phyloP scores from a whole-genome alignment of 2,329 filamentous ascomycete genomes.

The Paraphaeosphaeria sporulosa region DNA sequence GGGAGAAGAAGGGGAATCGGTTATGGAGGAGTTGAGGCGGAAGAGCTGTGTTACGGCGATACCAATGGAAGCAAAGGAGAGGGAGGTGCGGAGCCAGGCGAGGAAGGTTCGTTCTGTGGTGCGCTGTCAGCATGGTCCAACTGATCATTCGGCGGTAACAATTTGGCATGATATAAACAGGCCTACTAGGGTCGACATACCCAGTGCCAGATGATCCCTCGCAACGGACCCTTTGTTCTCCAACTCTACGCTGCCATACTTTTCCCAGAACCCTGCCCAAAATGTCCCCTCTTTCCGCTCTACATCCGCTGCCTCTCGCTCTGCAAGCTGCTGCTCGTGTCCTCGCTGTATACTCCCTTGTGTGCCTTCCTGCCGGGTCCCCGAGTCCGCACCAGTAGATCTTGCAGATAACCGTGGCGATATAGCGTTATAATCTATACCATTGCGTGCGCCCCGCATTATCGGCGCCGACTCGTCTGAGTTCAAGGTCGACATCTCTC shows the following conservation, averaged over 20 bases:
- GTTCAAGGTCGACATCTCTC: slow-evolving; percentile 25
- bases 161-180: not conserved
- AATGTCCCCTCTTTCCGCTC: slow-evolving; percentile 50
- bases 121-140: not conserved
- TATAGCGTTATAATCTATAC: slow-evolving; percentile 35
- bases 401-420: slow-evolving; percentile 20
- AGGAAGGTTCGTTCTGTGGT: slow-evolving; percentile 79
- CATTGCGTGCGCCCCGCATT: slow-evolving; percentile 3
- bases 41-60: slow-evolving; percentile 87
- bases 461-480: slow-evolving; percentile 42
- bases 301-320: slow-evolving; percentile 31
- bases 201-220: slow-evolving; percentile 80
- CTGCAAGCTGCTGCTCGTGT: slow-evolving; percentile 20
- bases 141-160: not conserved
- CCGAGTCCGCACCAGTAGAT: slow-evolving; percentile 11
- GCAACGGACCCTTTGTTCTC: slow-evolving; percentile 89
- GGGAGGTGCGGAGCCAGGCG: slow-evolving; percentile 82
- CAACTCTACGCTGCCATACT: slow-evolving; percentile 74
- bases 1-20: slow-evolving; percentile 27
- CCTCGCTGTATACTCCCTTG: not conserved
- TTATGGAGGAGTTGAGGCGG: slow-evolving; percentile 73
- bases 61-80: slow-evolving; percentile 82
- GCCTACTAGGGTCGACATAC: slow-evolving; percentile 53
- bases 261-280: slow-evolving; percentile 64
- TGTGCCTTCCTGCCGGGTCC: slow-evolving; percentile 14